These are phyloP conservation scores for Sodiomyces alkalinus DNA, from an alignment of 2,329 filamentous ascomycete species.

Conservation along the genomic window DNA sequence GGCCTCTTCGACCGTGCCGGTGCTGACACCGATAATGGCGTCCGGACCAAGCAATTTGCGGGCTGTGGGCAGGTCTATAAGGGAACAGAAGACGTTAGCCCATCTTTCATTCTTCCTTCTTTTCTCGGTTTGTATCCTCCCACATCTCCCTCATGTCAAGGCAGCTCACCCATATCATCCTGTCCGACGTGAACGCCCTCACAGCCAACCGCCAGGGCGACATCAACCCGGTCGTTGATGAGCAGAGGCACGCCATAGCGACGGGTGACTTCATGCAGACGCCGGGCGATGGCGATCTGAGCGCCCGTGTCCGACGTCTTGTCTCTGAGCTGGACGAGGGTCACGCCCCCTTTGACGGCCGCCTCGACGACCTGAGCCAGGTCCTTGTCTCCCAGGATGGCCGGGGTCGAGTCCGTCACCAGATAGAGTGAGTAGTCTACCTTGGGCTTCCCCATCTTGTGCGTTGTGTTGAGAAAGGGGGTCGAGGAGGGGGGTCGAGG, in stretches of 20 bases:
- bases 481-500: too few relatives aligned
- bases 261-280: conserved; percentile 56
- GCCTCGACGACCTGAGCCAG: conserved; percentile 59
- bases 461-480: background rate
- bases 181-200: conserved; percentile 93
- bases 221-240: conserved; percentile 87
- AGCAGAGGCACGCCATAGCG: conserved; percentile 60
- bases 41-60: conserved; percentile 57
- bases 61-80: conserved; percentile 50
- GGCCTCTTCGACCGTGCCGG: conserved; percentile 61
- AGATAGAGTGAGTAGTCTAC: conserved; percentile 76
- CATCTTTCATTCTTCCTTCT: background rate
- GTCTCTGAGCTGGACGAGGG: conserved; percentile 80
- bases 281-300: conserved; percentile 54
- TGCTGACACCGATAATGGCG: conserved; percentile 80
- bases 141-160: conserved; percentile 31
- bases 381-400: conserved; percentile 59
- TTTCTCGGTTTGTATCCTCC: background rate
- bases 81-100: too few relatives aligned
- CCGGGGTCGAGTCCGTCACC: conserved; percentile 83
- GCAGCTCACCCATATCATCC: conserved; percentile 90
- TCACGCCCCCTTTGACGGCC: conserved; percentile 66
- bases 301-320: conserved; percentile 63
- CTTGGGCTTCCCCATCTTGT: conserved; percentile 18
- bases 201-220: conserved; percentile 69